These are phyloP conservation scores for Endoconidiophora laricicola DNA, from an alignment of 2,329 filamentous ascomycete genomes.

Conservation along the genomic window DNA sequence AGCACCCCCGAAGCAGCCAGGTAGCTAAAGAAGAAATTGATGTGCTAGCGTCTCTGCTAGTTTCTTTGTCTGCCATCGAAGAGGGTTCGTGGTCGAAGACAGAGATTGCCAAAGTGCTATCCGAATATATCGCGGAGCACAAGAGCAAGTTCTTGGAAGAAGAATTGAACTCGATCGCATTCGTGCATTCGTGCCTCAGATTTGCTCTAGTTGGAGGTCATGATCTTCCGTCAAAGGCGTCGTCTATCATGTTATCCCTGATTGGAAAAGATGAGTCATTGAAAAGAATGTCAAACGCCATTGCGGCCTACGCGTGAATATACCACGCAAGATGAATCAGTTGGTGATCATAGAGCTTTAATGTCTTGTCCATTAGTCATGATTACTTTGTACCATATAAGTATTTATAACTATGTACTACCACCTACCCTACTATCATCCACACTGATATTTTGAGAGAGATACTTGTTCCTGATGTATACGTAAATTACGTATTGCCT, in stretches of 20 bases:
- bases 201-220: slow-evolving; percentile 12
- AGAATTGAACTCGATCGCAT: not conserved
- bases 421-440: no score
- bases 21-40: not conserved
- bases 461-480: no score
- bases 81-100: slow-evolving; percentile 15
- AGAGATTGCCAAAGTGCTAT: slow-evolving; percentile 17
- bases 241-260: slow-evolving; percentile 18
- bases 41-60: slow-evolving; percentile 10
- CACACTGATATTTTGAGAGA: no score
- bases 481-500: no score
- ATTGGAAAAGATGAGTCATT: slow-evolving; percentile 22
- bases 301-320: not conserved
- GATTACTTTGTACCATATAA: no score
- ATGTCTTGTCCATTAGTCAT: no score
- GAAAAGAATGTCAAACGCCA: slow-evolving; percentile 6
- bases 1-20: not conserved
- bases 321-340: no score
- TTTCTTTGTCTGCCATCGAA: slow-evolving; percentile 15
- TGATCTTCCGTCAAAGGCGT: slow-evolving; percentile 11
- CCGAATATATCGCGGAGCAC: not conserved
- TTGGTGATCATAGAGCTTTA: no score
- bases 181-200: slow-evolving; percentile 8
- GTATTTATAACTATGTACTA: no score
- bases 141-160: not conserved